Base-by-base conservation (phyloP, 148 eudicot genomes). In the Vaccinium corymbosum region DNA sequence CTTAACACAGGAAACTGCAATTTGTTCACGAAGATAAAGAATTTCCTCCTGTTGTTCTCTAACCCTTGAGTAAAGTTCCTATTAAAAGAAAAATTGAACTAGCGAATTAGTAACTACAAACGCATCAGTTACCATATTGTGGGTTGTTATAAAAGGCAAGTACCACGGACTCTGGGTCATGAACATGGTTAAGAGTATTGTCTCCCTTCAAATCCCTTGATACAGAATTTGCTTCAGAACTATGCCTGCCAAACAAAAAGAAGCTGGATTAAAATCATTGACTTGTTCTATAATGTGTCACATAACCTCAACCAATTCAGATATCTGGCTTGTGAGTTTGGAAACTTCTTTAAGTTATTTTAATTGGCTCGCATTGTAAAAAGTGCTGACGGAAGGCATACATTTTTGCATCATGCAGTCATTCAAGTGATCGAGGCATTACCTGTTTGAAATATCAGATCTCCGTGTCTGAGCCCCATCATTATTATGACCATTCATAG, bases 31-130 rank as follows among this genome's bases (percentile, higher is more conserved):
- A 49, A 95, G 94, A 84, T 49, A 74, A 87, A 85, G 68, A 64
- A 93, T 89, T 89, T 94, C 98, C 50, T 89, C 86, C 77, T 92
- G 91, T 84, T 93, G 94, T 52, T 88, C 91, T 86, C 82, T 90
- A 70, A 81, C 89, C 73, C 89, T 87, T 52, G 92, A 88, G 89
- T 81, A 78, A 82, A 92, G 95, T 85, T 90, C 97, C 98, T 95
- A 84, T 55, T 64, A 53, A 80, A 66, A 84, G 79, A 68, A 66
- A 68, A 87, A 48, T 78, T 32, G 50, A 81, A 68, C 80, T 29
- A 85, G 55, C 81, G 10, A 84, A 71, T 14, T 46, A 56, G 25
- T 14, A 73, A 83, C 8, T 27, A 42, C 10, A 84, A 71, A 79
- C 49, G 49, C 57, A 29, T 35, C 64, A 32, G 9, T 20, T 35